Evolutionary conservation across 345 rosid genomes (phyloP).

Genomic region (Euphorbia peplus): DNA sequence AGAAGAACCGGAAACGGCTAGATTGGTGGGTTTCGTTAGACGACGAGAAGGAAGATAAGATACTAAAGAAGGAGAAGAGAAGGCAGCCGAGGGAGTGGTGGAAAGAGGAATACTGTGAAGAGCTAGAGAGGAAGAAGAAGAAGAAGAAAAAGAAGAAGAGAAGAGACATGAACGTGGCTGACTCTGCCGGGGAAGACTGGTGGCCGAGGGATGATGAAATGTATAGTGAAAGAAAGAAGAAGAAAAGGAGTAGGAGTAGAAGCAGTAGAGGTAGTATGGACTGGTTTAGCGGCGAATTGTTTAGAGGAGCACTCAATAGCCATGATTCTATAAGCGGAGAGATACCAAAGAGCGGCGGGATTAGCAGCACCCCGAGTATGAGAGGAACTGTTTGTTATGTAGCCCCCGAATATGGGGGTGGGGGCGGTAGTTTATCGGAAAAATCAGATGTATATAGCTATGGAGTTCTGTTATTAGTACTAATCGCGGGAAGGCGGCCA

Average conservation of each 20-base stretch:
- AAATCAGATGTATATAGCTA: slow-evolving; percentile 89
- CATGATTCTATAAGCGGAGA: slow-evolving; percentile 70
- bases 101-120: slow-evolving; percentile 91
- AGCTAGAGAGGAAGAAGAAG: slow-evolving; percentile 59
- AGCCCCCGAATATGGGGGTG: slow-evolving; percentile 88
- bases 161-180: slow-evolving; percentile 28
- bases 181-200: slow-evolving; percentile 44
- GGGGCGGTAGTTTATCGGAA: slow-evolving; percentile 66
- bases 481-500: slow-evolving; percentile 84
- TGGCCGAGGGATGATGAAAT: slow-evolving; percentile 56
- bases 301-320: slow-evolving; percentile 51
- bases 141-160: slow-evolving; percentile 60
- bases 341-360: slow-evolving; percentile 64
- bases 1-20: slow-evolving; percentile 49
- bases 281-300: slow-evolving; percentile 79
- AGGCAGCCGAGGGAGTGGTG: slow-evolving; percentile 94
- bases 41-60: slow-evolving; percentile 54
- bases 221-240: slow-evolving; percentile 47
- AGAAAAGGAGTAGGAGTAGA: slow-evolving; percentile 45
- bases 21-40: slow-evolving; percentile 94
- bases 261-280: slow-evolving; percentile 69
- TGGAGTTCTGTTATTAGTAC: slow-evolving; percentile 70
- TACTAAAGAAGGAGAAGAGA: slow-evolving; percentile 52
- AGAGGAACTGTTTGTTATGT: slow-evolving; percentile 90
- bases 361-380: slow-evolving; percentile 94